Evolutionary conservation across 2,329 filamentous ascomycete genomes (phyloP).

Genomic region (Colletotrichum tropicale): DNA sequence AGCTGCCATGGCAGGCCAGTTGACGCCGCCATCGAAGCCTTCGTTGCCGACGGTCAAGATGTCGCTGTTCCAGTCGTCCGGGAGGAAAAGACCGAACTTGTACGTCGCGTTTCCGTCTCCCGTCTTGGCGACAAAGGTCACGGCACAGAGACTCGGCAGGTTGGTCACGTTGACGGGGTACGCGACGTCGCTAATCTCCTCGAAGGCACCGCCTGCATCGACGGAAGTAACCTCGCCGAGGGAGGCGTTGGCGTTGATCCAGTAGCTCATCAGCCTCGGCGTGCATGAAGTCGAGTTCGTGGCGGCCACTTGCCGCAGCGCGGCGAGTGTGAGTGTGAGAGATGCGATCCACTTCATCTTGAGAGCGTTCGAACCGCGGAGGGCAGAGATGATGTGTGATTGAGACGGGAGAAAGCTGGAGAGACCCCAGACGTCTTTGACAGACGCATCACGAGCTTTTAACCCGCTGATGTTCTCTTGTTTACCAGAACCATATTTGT

Average conservation of each 20-base stretch:
- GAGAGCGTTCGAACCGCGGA: no score
- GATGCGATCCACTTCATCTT: conserved; percentile 10
- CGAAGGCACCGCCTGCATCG: conserved; percentile 23
- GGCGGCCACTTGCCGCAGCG: not conserved
- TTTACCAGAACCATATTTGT: not conserved
- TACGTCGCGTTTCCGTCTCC: conserved; percentile 24
- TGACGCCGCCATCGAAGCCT: conserved; percentile 32
- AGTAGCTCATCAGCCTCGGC: conserved; percentile 7
- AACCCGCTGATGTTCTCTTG: not conserved
- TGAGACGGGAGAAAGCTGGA: not conserved
- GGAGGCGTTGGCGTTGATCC: conserved; percentile 7
- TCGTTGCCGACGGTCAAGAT: conserved; percentile 36
- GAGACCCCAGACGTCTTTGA: not conserved
- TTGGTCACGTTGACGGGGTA: conserved; percentile 30
- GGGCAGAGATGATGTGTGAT: not conserved
- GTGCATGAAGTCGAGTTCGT: conserved; percentile 5
- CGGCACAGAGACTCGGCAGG: conserved; percentile 36
- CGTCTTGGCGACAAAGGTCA: conserved; percentile 31
- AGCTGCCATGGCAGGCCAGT: conserved; percentile 34
- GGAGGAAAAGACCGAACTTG: conserved; percentile 36
- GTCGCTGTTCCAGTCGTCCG: conserved; percentile 32
- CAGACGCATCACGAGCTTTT: not conserved
- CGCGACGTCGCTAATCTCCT: conserved; percentile 25
- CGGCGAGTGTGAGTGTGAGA: not conserved
- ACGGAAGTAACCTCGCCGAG: conserved; percentile 20